Conservation (phyloP, 257 asterid genomes). For the Orobanche coerulescens region DNA sequence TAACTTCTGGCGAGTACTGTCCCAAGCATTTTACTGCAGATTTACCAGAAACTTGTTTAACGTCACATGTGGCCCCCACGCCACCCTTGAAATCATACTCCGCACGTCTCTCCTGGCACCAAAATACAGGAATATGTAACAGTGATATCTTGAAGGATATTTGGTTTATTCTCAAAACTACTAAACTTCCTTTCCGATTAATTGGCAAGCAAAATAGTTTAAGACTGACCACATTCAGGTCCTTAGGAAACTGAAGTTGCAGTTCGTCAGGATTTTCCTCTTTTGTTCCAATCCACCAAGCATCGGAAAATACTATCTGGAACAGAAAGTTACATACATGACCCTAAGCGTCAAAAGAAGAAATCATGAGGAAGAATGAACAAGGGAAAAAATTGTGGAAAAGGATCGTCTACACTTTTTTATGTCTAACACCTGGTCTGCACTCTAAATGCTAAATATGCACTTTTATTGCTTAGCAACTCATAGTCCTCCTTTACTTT, state of each 20-base stretch:
- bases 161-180: constrained; percentile 3
- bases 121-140: constrained; percentile 14
- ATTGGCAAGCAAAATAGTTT: constrained; percentile 14
- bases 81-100: constrained; percentile 79
- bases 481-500: constrained; percentile 1
- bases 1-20: constrained; percentile 36
- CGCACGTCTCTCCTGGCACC: constrained; percentile 37
- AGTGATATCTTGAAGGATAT: constrained; percentile 19
- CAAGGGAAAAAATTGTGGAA: neutral
- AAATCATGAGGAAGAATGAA: neutral
- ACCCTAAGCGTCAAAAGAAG: constrained; percentile 15
- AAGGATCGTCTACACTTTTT: neutral
- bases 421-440: constrained; percentile 12
- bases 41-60: constrained; percentile 29
- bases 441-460: neutral
- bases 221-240: constrained; percentile 51
- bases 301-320: constrained; percentile 88
- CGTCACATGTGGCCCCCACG: constrained; percentile 42
- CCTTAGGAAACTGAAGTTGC: constrained; percentile 62
- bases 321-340: constrained; percentile 17
- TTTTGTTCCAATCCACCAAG: constrained; percentile 92
- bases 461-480: constrained; percentile 4
- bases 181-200: constrained; percentile 10
- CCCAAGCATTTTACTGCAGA: constrained; percentile 29
- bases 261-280: constrained; percentile 83